Evolutionary conservation across 495 filamentous ascomycete species (phyloP).

Genomic region (Evansstolkia leycettana): DNA sequence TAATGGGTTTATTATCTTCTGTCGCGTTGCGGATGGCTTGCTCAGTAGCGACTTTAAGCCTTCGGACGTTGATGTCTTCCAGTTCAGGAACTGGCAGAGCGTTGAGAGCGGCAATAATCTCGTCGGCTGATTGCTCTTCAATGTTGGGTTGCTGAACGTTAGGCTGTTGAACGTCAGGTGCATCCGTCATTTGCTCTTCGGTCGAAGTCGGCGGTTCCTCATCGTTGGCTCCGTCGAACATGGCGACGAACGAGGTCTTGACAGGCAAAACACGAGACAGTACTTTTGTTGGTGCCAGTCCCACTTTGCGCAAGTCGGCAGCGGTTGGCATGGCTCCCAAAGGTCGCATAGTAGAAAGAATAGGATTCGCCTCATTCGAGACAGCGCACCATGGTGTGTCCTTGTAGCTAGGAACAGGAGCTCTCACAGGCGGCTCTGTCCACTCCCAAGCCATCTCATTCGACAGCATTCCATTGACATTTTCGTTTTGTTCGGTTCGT

Average conservation of each 20-base stretch:
- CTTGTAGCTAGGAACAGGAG: slow-evolving; percentile 54
- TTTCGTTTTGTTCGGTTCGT: not conserved
- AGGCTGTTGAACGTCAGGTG: no score
- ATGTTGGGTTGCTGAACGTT: no score
- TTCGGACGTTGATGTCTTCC: slow-evolving; percentile 14
- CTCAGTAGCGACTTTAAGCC: slow-evolving; percentile 12
- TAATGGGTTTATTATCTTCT: slow-evolving; percentile 13
- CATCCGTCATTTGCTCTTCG: no score
- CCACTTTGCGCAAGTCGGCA: slow-evolving; percentile 18
- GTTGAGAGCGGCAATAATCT: slow-evolving; percentile 8
- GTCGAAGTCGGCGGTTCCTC: slow-evolving; percentile 6
- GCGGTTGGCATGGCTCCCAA: slow-evolving; percentile 15
- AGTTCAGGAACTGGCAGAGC: slow-evolving; percentile 12
- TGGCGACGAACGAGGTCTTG: no score
- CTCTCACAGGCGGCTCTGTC: slow-evolving; percentile 57
- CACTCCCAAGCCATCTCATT: slow-evolving; percentile 36
- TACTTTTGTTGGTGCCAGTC: slow-evolving; percentile 7
- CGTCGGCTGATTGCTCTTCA: slow-evolving; percentile 1
- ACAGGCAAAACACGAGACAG: not conserved
- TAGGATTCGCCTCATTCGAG: slow-evolving; percentile 14
- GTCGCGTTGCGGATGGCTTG: slow-evolving; percentile 11
- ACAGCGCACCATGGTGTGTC: slow-evolving; percentile 37
- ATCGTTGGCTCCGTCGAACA: slow-evolving; percentile 9
- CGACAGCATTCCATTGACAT: slow-evolving; percentile 4
- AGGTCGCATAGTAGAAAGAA: slow-evolving; percentile 19